Base-by-base conservation (phyloP, 169 alveolate species). In the Eimeria zaria region DNA sequence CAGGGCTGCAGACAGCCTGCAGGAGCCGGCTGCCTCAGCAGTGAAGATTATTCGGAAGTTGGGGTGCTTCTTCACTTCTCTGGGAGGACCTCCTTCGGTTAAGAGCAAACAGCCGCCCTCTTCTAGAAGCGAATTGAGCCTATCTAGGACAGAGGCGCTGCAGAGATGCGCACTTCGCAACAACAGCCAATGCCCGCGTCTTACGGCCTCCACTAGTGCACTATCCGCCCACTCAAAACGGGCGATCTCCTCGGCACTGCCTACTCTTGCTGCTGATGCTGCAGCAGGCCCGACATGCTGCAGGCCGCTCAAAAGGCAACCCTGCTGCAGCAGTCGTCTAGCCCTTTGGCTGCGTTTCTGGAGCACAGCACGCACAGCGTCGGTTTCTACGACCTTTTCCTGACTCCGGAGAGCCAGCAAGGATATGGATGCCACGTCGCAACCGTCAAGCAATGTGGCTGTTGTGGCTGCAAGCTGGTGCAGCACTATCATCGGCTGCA, bases 161-260 rank as follows among this genome's bases (percentile, higher is more conserved):
- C 99, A 99, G 71, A 99, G 98, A 18, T 99, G 99, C 20, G 99
- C 99, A 97, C 99, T 99, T 96, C 99, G 99, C 62, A 99, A 98
- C 91, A 99, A 96, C 58, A 99, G 97, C 95, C 98, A 98, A 55
- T 98, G 98, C 11, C 99, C 99, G 55, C 97, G 97, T 90, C 97
- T 97, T 99, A 99, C 99, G 33, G 99, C 99, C n/a, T 98, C 95
- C 27, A 99, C 98, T 46, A 99, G 96, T 0, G 99, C 99, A 39
- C 99, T 99, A 97, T 99, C 99, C 44, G 97, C 98, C 99, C 99
- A 99, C 96, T 98, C 99, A 97, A 99, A 99, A 36, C 69, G 92
- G n/a, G 55, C 1, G 44, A 18, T 11, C 33, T 69, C 78, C 22
- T 73, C 89, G 6, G 41, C 67, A 6, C 5, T 33, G 22, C 64